Evolutionary conservation across 805 yeast species (phyloP).

Genomic region (Diddensiella caesifluorescens): DNA sequence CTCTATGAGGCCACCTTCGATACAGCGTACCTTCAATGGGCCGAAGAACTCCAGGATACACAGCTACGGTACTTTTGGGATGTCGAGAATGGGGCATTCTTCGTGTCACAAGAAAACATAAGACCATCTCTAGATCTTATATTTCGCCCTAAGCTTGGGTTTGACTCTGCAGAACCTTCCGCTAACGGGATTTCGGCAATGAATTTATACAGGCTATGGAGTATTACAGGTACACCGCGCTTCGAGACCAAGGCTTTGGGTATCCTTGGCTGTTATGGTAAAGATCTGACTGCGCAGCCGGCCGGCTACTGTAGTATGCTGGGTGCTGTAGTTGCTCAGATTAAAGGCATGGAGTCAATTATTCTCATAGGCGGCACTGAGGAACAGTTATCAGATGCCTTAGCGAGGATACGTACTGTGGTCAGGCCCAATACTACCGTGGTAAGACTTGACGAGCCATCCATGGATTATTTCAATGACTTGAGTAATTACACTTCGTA

Average conservation of each 20-base stretch:
- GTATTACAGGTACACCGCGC: slow-evolving; percentile 11
- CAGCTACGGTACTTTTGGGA: slow-evolving; percentile 34
- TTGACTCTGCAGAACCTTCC: slow-evolving; percentile 36
- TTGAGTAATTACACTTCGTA: slow-evolving; percentile 8
- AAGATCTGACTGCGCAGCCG: slow-evolving; percentile 25
- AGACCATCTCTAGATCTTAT: slow-evolving; percentile 21
- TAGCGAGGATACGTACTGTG: slow-evolving; percentile 1
- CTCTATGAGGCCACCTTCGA: slow-evolving; percentile 32
- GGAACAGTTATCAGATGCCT: neutral
- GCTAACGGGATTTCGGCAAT: slow-evolving; percentile 33
- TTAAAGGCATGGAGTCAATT: slow-evolving; percentile 15
- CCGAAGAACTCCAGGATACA: slow-evolving; percentile 29
- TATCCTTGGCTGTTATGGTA: slow-evolving; percentile 20
- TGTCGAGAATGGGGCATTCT: slow-evolving; percentile 31
- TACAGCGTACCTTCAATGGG: slow-evolving; percentile 27
- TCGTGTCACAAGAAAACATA: slow-evolving; percentile 19
- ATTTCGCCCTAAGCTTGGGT: slow-evolving; percentile 34
- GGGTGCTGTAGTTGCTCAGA: slow-evolving; percentile 13
- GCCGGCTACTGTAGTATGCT: slow-evolving; percentile 23
- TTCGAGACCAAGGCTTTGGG: slow-evolving; percentile 15
- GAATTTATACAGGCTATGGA: slow-evolving; percentile 29
- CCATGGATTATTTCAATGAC: slow-evolving; percentile 14
- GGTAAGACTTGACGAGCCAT: slow-evolving; percentile 15
- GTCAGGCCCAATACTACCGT: slow-evolving; percentile 12
- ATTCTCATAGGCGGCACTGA: slow-evolving; percentile 17